These are phyloP conservation scores for Mrakia frigida DNA, from an alignment of 768 basidiomycete genomes.

Conservation along the genomic window DNA sequence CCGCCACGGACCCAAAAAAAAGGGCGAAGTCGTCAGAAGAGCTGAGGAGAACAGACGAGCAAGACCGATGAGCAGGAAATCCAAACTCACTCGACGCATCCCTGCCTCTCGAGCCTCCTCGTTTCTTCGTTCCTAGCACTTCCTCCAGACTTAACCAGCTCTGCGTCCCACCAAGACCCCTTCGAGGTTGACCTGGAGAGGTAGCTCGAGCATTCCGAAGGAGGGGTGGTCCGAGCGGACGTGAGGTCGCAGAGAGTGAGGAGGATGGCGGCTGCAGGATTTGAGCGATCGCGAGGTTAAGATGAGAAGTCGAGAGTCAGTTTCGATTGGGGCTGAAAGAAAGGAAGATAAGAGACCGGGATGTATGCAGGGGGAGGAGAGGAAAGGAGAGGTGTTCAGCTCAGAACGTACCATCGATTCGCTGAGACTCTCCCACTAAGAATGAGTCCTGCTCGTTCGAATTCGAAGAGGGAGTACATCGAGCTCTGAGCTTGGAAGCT, in stretches of 20 bases:
- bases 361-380: background rate
- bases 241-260: background rate
- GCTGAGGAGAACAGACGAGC: background rate
- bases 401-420: background rate
- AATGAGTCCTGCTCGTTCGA: background rate
- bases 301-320: background rate
- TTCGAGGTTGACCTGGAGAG: no score
- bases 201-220: background rate
- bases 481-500: background rate
- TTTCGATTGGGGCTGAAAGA: background rate
- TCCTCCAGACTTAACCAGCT: background rate
- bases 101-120: background rate
- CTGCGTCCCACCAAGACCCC: background rate
- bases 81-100: slow-evolving; percentile 6
- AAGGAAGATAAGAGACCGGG: background rate
- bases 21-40: no score
- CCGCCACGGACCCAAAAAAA: no score
- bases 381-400: background rate
- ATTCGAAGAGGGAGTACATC: background rate
- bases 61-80: background rate
- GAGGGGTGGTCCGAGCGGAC: background rate
- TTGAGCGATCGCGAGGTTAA: background rate
- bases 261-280: background rate
- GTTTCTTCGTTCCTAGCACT: no score
- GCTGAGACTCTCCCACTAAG: background rate